phyloP scores from a whole-genome alignment of 2,329 filamentous ascomycete species.

The Claviceps pazoutovae region DNA sequence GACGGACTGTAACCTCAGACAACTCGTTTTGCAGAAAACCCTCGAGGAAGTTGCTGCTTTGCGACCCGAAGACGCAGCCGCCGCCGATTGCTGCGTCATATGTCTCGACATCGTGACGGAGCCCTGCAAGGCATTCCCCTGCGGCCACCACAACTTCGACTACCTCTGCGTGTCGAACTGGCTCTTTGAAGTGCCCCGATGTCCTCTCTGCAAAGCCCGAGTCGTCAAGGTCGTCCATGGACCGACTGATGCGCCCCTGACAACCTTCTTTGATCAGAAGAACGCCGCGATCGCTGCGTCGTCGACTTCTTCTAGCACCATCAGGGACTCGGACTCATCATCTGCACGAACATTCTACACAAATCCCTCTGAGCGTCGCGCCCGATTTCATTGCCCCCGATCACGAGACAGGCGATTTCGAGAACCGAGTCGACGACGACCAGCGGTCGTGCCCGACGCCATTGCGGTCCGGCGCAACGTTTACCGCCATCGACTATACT shows the following conservation, averaged over 20 bases:
- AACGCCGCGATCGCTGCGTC: constrained; percentile 1
- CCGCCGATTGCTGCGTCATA: constrained; percentile 56
- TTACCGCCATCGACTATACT: constrained; percentile 60
- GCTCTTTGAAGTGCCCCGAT: constrained; percentile 58
- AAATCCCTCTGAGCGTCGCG: not conserved
- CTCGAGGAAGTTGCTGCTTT: constrained; percentile 26
- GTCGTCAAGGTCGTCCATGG: constrained; percentile 51
- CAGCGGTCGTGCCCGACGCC: constrained; percentile 4
- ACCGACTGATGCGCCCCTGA: constrained; percentile 31
- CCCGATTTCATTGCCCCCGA: not conserved
- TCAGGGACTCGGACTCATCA: constrained; percentile 2
- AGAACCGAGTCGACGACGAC: constrained; percentile 1
- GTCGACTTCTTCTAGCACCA: not conserved
- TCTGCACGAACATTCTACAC: not conserved
- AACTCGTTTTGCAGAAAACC: constrained; percentile 29
- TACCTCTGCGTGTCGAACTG: constrained; percentile 74
- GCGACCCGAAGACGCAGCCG: constrained; percentile 9
- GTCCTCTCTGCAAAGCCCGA: constrained; percentile 60
- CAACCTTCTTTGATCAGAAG: constrained; percentile 38
- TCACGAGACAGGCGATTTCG: constrained; percentile 1
- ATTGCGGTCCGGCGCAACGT: constrained; percentile 49
- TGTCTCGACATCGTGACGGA: constrained; percentile 69
- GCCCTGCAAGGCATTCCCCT: constrained; percentile 58
- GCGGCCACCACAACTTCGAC: constrained; percentile 70
- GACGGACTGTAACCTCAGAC: constrained; percentile 22